phyloP scores from a whole-genome alignment of 495 filamentous ascomycete species.

The Aspergillus panamensis region DNA sequence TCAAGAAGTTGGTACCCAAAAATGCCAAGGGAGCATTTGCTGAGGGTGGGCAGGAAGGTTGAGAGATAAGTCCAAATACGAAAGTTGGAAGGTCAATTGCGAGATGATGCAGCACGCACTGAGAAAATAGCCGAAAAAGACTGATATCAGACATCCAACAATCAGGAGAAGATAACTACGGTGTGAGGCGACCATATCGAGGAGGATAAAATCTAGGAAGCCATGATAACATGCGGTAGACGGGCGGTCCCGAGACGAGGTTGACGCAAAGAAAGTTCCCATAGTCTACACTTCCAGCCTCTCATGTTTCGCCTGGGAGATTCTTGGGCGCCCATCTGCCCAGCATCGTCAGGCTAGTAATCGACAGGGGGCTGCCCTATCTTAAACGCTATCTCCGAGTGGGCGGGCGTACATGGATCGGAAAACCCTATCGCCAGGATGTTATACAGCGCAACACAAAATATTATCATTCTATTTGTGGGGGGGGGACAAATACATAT shows the following conservation, averaged over 20 bases:
- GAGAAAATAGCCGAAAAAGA: not conserved
- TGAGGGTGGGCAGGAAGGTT: not conserved
- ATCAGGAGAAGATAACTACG: not conserved
- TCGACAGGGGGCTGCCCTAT: constrained; percentile 12
- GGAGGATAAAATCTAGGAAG: not conserved
- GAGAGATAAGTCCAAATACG: not conserved
- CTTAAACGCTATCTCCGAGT: not conserved
- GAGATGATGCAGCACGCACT: not conserved
- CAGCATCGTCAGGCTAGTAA: constrained; percentile 7
- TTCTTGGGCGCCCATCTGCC: constrained; percentile 18
- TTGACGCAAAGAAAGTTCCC: constrained; percentile 9
- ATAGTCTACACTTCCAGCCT: constrained; percentile 10
- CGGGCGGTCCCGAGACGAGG: not conserved
- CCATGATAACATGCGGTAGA: not conserved
- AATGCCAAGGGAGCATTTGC: constrained; percentile 9
- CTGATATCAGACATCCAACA: not conserved
- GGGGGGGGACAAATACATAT: not conserved
- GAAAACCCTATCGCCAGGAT: not conserved
- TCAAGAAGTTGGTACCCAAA: constrained; percentile 24
- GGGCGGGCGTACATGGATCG: too few species aligned
- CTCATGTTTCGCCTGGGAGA: not conserved
- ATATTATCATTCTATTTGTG: not conserved
- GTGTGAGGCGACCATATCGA: not conserved
- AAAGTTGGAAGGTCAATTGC: not conserved
- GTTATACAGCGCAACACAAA: not conserved